Evolutionary conservation across 108 stramenopile species (phyloP), one percentile per base, ranked within the genome.

Genomic region (Schizochytrium sp.): DNA sequence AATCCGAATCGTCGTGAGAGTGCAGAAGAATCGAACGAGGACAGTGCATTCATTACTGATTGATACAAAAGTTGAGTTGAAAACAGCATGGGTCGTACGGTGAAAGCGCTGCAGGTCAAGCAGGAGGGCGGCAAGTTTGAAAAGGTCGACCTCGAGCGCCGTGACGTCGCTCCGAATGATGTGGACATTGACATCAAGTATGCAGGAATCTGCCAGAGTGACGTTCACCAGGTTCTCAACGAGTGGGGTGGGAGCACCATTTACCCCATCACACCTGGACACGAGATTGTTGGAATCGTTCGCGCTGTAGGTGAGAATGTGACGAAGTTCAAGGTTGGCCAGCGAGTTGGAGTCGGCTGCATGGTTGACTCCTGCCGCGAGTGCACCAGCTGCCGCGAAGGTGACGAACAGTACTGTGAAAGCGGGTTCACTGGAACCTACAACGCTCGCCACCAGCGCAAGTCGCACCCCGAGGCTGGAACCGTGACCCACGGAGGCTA

Each of bases 321-420:
- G 38, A 92, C 91, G 46, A 93, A 94, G 61, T 72, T 95, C 87
- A 91, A 93, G 57, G 93, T 94, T n/a, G 95, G 96, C 42, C 94
- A 96, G 58, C 47, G 45, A 4, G 95, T 93, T 17, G 95, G 96
- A 61, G 92, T 96, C 19, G 95, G 94, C 46, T 95, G 94, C 90
- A 76, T 95, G 87, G 93, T 92, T 60, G 94, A 94, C 69, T 89
- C 92, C 41, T 96, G 96, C 89, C 56, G 57, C 19, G 60, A 46
- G 3, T 96, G 96, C 89, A 92, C 91, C 41, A 46, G 72, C 49
- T 96, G 96, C 87, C 38, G 88, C 57, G 56, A 59, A 45, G 93
- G 94, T 46, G 44, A 90, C 1, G 93, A 96, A 88, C 72, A 94
- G 45, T 72, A 89, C 53, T 96, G 95, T 87, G 56, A n/a, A 41